These are phyloP conservation scores for Alternaria novae-zelandiae DNA, from an alignment of 2,329 filamentous ascomycete genomes.

Conservation along the genomic window DNA sequence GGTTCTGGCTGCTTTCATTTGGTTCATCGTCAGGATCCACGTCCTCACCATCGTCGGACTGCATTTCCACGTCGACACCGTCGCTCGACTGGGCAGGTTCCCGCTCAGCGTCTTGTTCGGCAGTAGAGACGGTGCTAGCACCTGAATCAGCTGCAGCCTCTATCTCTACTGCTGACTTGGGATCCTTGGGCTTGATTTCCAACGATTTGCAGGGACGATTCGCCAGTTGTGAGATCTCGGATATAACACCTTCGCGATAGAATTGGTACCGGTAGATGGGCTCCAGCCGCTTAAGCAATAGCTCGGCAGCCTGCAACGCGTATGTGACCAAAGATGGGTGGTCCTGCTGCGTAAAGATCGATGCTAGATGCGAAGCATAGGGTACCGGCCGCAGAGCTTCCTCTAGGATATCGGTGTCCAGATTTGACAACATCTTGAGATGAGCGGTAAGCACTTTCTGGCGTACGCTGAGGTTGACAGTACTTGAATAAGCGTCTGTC, in stretches of 20 bases:
- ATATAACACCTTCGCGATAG: conserved; percentile 93
- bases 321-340: conserved; percentile 85
- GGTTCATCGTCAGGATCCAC: conserved; percentile 61
- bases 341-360: conserved; percentile 94
- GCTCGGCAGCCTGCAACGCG: conserved; percentile 86
- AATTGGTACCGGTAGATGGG: conserved; percentile 94
- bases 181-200: conserved; percentile 36
- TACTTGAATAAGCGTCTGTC: conserved; percentile 96
- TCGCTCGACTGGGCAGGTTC: conserved; percentile 63
- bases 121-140: conserved; percentile 27
- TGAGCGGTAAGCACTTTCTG: conserved; percentile 97
- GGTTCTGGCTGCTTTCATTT: conserved; percentile 65
- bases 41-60: conserved; percentile 61
- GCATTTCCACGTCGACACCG: conserved; percentile 59
- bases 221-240: conserved; percentile 85
- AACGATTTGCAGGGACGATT: conserved; percentile 51
- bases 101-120: conserved; percentile 44
- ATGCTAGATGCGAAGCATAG: conserved; percentile 93
- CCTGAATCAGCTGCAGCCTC: conserved; percentile 33
- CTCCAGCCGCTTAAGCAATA: conserved; percentile 83
- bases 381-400: conserved; percentile 87
- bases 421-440: conserved; percentile 94
- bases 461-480: conserved; percentile 90
- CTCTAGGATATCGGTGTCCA: conserved; percentile 83
- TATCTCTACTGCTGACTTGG: conserved; percentile 32